Evolutionary conservation across 345 rosid species (phyloP).

Genomic region (Ceriops zippeliana): DNA sequence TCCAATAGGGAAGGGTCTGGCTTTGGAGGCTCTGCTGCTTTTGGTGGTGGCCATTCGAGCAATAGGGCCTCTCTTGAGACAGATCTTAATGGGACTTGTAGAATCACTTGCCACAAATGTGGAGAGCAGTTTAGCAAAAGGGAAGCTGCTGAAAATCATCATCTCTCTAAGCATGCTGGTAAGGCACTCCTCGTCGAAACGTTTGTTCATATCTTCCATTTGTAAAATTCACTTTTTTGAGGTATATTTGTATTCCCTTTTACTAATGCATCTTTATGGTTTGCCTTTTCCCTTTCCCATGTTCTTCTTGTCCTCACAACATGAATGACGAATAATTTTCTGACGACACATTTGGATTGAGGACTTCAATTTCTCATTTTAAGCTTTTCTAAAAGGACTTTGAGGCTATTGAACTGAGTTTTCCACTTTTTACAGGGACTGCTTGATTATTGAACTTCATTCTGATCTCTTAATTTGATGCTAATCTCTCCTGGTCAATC

Average conservation of each 20-base stretch:
- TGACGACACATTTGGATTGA: conserved; percentile 16
- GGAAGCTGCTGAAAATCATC: conserved; percentile 96
- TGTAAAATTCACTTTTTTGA: not conserved
- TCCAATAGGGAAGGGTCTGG: conserved; percentile 56
- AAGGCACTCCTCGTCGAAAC: conserved; percentile 6
- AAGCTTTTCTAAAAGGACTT: conserved; percentile 3
- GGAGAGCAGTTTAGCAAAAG: conserved; percentile 88
- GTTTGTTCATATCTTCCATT: not conserved
- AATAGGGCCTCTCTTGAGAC: conserved; percentile 56
- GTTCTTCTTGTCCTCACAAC: conserved; percentile 17
- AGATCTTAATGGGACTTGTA: conserved; percentile 51
- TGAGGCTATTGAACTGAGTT: not conserved
- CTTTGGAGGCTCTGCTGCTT: conserved; percentile 28
- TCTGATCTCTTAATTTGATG: not conserved
- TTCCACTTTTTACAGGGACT: not conserved
- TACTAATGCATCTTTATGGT: not conserved
- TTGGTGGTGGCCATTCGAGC: conserved; percentile 40
- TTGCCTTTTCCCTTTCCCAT: conserved; percentile 17
- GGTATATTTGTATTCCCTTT: not conserved
- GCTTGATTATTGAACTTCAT: not conserved
- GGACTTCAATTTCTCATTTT: conserved; percentile 1
- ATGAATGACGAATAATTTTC: conserved; percentile 3
- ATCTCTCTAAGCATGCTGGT: conserved; percentile 99
- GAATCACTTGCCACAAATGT: conserved; percentile 88
- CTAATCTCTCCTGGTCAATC: not conserved